Base-by-base conservation (phyloP, 2,329 filamentous ascomycete species). In the Simplicillium aogashimaense region DNA sequence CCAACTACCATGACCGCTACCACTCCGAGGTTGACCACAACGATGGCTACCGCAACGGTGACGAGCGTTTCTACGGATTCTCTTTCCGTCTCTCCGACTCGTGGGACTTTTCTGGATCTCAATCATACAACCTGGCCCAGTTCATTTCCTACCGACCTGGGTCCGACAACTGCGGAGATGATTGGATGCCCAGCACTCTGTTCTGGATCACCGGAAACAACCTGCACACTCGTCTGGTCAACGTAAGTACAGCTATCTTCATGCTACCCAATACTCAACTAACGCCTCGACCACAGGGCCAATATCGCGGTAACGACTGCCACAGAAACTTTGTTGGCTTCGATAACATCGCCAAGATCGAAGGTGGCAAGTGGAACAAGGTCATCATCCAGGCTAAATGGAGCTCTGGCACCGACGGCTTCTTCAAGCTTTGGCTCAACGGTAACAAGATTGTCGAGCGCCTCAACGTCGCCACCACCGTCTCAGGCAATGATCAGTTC, bases 61-160 rank as follows among this genome's bases (percentile, higher is more conserved):
- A 72, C 41, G 54, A 54, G 15, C 62, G 61, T 17, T 70, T 65
- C 54, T 72, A 73, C 55, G 67, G 69, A 29, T 74, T 73, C 51
- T 54, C 57, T 0, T 72, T 74, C 56, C 64, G 66, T n/a, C 61
- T 74, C 7, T 58, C 62, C 18, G 50, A 64, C 1, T 40, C 55
- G 42, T 72, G 69, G 69, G 52, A 72, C 45, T 69, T 68, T 49
- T 47, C 51, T n/a, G 20, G 20, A 5, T 51, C 53, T 2, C 65
- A 70, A 51, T 55, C 52, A 37, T 72, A 65, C 55, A 69, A 71
- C 54, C 51, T 72, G 35, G 66, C 61, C 0, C 69, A 73, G 53
- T 73, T 72, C 56, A 72, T 72, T 47, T 66, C 67, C 41, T 59
- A 71, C 45, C 70, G 70, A 44, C 52, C 53, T 2, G 59, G 62